These are phyloP conservation scores for Catharanthus roseus DNA, from an alignment of 257 asterid species.

Conservation along the genomic window DNA sequence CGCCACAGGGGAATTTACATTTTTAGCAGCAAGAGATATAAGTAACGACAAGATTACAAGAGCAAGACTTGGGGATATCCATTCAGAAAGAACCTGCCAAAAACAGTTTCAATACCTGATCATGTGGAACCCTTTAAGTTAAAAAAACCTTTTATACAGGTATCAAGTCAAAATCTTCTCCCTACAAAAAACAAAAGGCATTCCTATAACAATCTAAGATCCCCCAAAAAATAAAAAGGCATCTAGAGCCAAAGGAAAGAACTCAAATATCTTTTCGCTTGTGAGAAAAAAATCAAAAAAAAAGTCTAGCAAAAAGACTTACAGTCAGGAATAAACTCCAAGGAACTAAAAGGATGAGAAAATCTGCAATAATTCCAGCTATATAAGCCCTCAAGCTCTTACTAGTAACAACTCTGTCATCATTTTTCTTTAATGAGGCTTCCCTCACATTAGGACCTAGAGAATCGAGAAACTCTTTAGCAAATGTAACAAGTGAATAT, in stretches of 20 bases:
- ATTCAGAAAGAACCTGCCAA: conserved; percentile 72
- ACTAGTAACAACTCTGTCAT: conserved; percentile 28
- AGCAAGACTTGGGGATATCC: conserved; percentile 49
- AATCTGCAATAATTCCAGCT: conserved; percentile 44
- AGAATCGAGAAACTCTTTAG: conserved; percentile 5
- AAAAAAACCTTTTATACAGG: not conserved
- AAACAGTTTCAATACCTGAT: conserved; percentile 10
- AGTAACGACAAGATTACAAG: conserved; percentile 39
- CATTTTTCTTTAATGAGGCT: conserved; percentile 44
- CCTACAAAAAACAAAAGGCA: not conserved
- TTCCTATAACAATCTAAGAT: not conserved
- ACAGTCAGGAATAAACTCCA: conserved; percentile 58
- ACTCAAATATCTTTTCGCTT: not conserved
- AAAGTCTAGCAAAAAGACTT: conserved; percentile 42
- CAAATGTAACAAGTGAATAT: not conserved
- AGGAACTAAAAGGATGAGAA: conserved; percentile 50
- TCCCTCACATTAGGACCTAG: conserved; percentile 29
- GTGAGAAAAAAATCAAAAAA: not conserved
- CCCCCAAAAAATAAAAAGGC: not conserved
- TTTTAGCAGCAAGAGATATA: conserved; percentile 27
- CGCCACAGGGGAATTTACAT: conserved; percentile 37
- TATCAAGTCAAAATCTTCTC: not conserved
- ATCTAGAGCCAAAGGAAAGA: not conserved
- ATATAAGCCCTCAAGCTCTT: conserved; percentile 40
- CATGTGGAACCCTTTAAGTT: not conserved